Conservation (phyloP, 2,329 filamentous ascomycete genomes). For the Lecanicillium sp. region DNA sequence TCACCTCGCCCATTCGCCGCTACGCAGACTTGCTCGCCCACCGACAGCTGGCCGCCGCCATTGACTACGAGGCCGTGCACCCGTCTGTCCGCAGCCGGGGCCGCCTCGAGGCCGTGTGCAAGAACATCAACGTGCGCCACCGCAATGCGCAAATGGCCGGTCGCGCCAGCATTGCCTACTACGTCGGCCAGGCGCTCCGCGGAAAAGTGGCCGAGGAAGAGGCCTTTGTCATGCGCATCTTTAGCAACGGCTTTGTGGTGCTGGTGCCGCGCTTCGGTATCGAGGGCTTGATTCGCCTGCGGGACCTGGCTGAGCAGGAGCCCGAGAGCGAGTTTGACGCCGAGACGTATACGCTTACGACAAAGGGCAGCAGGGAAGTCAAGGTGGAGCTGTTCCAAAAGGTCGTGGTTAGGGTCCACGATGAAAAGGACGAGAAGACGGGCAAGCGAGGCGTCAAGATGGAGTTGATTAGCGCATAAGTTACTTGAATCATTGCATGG, state of each 20-base stretch:
- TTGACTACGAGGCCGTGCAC: slow-evolving; percentile 85
- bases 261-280: slow-evolving; percentile 95
- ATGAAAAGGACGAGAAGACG: slow-evolving; percentile 90
- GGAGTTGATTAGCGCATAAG: slow-evolving; percentile 44
- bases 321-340: slow-evolving; percentile 78
- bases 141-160: slow-evolving; percentile 96
- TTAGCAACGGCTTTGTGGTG: slow-evolving; percentile 94
- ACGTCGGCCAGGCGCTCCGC: slow-evolving; percentile 92
- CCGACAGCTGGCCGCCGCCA: slow-evolving; percentile 88
- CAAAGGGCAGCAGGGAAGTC: slow-evolving; percentile 45
- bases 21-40: slow-evolving; percentile 97
- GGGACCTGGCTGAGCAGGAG: slow-evolving; percentile 72
- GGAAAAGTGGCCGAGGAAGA: slow-evolving; percentile 71
- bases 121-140: slow-evolving; percentile 96
- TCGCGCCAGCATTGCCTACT: slow-evolving; percentile 91
- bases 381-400: slow-evolving; percentile 84
- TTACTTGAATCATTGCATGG: slow-evolving; percentile 1
- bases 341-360: slow-evolving; percentile 71
- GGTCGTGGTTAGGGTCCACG: slow-evolving; percentile 79
- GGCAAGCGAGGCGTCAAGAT: slow-evolving; percentile 88
- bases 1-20: slow-evolving; percentile 92
- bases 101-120: slow-evolving; percentile 88
- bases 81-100: slow-evolving; percentile 71
- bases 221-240: slow-evolving; percentile 93
- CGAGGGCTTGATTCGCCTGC: slow-evolving; percentile 79